Evolutionary conservation across 2,329 filamentous ascomycete species (phyloP).

Genomic region (Penicillium sclerotiorum): DNA sequence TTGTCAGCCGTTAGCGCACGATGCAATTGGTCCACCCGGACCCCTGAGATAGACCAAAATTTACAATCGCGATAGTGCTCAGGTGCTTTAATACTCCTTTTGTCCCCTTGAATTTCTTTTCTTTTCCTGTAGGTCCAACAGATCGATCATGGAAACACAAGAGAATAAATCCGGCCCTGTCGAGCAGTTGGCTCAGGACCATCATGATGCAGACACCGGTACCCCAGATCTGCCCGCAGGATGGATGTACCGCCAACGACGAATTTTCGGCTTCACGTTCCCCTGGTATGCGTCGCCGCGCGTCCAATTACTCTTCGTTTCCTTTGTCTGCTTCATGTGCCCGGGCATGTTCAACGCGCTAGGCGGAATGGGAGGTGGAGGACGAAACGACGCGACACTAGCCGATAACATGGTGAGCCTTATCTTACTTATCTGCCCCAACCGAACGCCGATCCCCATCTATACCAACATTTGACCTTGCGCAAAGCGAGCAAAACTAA

Average conservation of each 20-base stretch:
- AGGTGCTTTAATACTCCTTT: background rate
- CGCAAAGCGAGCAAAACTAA: too few relatives aligned
- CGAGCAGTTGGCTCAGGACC: too few relatives aligned
- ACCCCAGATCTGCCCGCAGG: conserved; percentile 17
- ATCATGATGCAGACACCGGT: background rate
- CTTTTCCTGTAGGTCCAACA: too few relatives aligned
- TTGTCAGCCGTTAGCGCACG: too few relatives aligned
- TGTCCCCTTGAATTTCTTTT: background rate
- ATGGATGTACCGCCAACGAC: conserved; percentile 60
- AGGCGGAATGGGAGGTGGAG: conserved; percentile 61
- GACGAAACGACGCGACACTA: conserved; percentile 53
- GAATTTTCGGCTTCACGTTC: conserved; percentile 50
- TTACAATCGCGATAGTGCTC: too few relatives aligned
- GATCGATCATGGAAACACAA: too few relatives aligned
- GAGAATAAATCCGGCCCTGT: too few relatives aligned
- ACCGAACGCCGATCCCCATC: too few relatives aligned
- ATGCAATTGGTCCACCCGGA: too few relatives aligned
- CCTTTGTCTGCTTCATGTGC: conserved; percentile 68
- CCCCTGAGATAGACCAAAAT: too few relatives aligned
- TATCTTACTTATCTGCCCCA: too few relatives aligned
- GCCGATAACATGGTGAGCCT: conserved; percentile 55
- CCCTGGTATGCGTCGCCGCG: conserved; percentile 71
- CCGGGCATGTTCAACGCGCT: conserved; percentile 69
- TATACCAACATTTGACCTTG: background rate
- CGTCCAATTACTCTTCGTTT: conserved; percentile 67